Evolutionary conservation across 768 basidiomycete genomes (phyloP), one percentile per base, ranked within the genome.

Genomic region (Amanita pseudoporphyria): DNA sequence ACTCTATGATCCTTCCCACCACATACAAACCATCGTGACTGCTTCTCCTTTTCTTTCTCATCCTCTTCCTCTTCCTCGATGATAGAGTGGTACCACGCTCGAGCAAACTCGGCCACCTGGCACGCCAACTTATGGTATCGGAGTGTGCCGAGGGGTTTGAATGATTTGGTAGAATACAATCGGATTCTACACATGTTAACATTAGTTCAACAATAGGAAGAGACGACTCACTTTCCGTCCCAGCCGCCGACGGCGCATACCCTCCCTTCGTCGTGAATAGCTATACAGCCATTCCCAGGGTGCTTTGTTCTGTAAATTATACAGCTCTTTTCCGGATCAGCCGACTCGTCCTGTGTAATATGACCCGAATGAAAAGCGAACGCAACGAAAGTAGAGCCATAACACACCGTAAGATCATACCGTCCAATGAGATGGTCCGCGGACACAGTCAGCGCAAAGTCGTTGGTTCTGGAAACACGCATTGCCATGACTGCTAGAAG

Each of bases 211-310:
- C 9, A 26, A 35, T 6, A 24, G 24, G 32, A 6, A 12, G 5
- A 10, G 22, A 45, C 3, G 3, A 37, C 35, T 57, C 55, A 93
- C 94, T 73, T 79, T 31, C 95, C 93, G 53, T 98, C 93, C 95
- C 95, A 97, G 0, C 93, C 91, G 2, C 86, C 94, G 2, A 93
- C 70, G 0, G 92, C 93, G 56, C 92, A 85, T 0, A 97, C 78
- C 18, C 76, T 75, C 0, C 82, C 89, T 55, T 87, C 83, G 31
- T 78, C 73, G 5, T 81, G 79, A 10, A 96, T 79, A 3, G 82
- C 76, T n/a, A 97, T 64, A 6, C 79, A 76, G 0, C 76, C 76
- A 58, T 92, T 92, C 3, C 93, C 92, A 0, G 88, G 79, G 54
- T 88, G 73, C 57, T 84, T 91, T 18, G 81, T 91, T 39, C 78